Evolutionary conservation across 148 eudicot genomes (phyloP), one percentile per base, ranked within the genome.

Genomic region (Agrostemma githago): DNA sequence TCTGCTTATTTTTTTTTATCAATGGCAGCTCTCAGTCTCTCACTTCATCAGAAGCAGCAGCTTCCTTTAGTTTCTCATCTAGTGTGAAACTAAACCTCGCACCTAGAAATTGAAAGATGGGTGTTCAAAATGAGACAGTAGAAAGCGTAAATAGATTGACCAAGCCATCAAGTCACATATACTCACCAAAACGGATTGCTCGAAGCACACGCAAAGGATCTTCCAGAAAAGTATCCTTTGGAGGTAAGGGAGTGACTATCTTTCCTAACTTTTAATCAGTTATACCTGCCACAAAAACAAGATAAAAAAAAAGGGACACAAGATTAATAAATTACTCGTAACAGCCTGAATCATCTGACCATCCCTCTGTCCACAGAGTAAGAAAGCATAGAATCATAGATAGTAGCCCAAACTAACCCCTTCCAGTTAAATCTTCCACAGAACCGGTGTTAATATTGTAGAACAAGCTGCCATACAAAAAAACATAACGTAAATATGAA

Each of bases 181-280:
- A 79, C 34, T 26, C 34, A 76, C 97, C 96, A 81, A 94, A 94
- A 66, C 97, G 97, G 57, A 94, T 83, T 42, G 98, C 97, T 80
- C 98, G 93, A 65, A 94, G 96, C 79, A 94, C 98, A 75, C 98
- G 88, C 16, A 94, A 83, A 21, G 98, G 97, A 76, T 94, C 98
- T 81, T 94, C 98, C 86, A 94, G 83, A 84, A 94, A 94, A 5
- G 98, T 94, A 62, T 88, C 92, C 77, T 83, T 94, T 64, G 98
- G 89, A 66, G 97, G 92, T 77, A 94, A 82, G 41, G 98, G 98
- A 76, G 98, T 94, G 59, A 92, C 97, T 69, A 94, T 92, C 81
- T 86, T 94, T 73, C 98, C 98, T 68, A 79, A 84, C 79, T 86
- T 89, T 58, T 92, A 79, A 83, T 94, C 96, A 11, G 66, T 69